phyloP scores from a whole-genome alignment of 495 filamentous ascomycete genomes.

The Zalerion maritima region DNA sequence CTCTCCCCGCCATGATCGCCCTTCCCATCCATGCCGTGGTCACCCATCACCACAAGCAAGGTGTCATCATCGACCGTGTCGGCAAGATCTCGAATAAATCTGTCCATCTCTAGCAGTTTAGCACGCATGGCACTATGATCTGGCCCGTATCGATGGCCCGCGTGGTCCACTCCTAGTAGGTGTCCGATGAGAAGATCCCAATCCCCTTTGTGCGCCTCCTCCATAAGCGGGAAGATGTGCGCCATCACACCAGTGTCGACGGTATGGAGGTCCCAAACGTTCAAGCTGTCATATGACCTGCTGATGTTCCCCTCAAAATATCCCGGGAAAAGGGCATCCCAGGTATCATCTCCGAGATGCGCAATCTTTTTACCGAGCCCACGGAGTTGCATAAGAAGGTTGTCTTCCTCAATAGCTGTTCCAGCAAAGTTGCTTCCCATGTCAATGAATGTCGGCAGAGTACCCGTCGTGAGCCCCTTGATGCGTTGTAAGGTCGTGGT shows the following conservation, averaged over 20 bases:
- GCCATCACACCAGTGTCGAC: constrained; percentile 94
- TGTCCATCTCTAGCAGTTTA: constrained; percentile 87
- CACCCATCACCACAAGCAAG: constrained; percentile 87
- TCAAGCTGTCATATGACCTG: constrained; percentile 84
- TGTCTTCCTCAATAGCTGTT: constrained; percentile 95
- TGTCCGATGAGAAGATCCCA: constrained; percentile 94
- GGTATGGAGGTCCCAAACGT: constrained; percentile 95
- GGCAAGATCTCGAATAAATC: constrained; percentile 56
- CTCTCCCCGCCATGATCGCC: constrained; percentile 96
- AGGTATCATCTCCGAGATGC: constrained; percentile 93
- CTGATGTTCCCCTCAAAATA: constrained; percentile 81
- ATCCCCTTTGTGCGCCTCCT: constrained; percentile 41
- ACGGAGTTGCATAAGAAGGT: constrained; percentile 70
- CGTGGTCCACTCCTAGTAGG: constrained; percentile 92
- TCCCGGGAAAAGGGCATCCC: constrained; percentile 80
- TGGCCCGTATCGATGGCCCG: constrained; percentile 89
- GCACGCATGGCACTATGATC: constrained; percentile 82
- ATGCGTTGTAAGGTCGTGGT: constrained; percentile 84
- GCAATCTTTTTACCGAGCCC: constrained; percentile 71
- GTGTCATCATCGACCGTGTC: constrained; percentile 67
- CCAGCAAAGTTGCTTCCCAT: constrained; percentile 90
- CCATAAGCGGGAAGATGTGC: constrained; percentile 74
- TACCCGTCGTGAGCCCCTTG: constrained; percentile 91
- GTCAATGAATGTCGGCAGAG: constrained; percentile 87
- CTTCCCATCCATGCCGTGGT: constrained; percentile 96